A percentile compares a stretch with the other conserved stretches of the same genome.
phyloP scores from a whole-genome alignment of 257 asterid species.

The Plantago ovata region DNA sequence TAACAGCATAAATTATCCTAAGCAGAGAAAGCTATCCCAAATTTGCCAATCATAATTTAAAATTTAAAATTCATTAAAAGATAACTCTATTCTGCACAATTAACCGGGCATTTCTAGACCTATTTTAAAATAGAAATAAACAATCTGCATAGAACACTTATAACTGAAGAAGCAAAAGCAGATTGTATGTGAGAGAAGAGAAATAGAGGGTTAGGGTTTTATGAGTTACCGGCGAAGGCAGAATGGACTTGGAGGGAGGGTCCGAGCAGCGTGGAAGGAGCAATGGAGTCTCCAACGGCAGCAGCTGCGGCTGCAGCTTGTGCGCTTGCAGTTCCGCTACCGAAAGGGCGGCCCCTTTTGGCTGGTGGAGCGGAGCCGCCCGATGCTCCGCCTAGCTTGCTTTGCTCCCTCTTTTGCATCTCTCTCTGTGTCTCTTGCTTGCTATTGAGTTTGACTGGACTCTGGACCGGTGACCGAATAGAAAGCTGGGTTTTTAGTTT shows the following conservation, averaged over 20 bases:
- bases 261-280: slow-evolving; percentile 80
- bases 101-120: too few species aligned
- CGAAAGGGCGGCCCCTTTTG: slow-evolving; percentile 90
- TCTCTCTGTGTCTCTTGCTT: too few species aligned
- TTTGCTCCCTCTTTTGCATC: slow-evolving; percentile 89
- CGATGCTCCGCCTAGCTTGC: slow-evolving; percentile 70
- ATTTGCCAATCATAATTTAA: too few species aligned
- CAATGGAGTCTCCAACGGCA: slow-evolving; percentile 50
- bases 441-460: too few species aligned
- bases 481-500: too few species aligned
- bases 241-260: slow-evolving; percentile 92
- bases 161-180: too few species aligned
- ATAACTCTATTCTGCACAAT: not conserved
- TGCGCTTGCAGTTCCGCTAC: slow-evolving; percentile 54
- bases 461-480: too few species aligned
- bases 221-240: slow-evolving; percentile 70
- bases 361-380: slow-evolving; percentile 70
- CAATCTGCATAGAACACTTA: too few species aligned
- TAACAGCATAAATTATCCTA: too few species aligned
- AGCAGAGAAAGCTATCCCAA: too few species aligned
- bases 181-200: not conserved
- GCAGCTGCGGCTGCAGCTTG: slow-evolving; percentile 41
- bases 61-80: too few species aligned
- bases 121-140: too few species aligned
- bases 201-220: slow-evolving; percentile 23